Base-by-base conservation (phyloP, 306 rosid genomes). In the Cucumis cinereus region DNA sequence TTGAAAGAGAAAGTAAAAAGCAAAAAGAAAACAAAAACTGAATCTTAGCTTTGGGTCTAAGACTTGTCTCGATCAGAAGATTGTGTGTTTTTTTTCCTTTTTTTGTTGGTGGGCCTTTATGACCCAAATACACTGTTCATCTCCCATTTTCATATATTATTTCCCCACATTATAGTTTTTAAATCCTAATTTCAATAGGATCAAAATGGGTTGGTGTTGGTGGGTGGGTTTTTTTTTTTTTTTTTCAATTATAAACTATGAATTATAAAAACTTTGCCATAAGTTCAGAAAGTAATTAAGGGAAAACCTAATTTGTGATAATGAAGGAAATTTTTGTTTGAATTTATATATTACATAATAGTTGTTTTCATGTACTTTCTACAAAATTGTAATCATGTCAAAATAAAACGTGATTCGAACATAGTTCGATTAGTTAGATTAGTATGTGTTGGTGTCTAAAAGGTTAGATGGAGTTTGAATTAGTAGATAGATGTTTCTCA, bases 41-140 rank as follows among this genome's bases (percentile, higher is more conserved):
- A 67, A 73, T 52, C 77, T 55, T 50, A 52, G 49, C 77, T 73
- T 73, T 55, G 62, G 47, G 13, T 73, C 77, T 73, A 73, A 73
- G 77, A 73, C 77, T 55, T 52, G 77, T 73, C 77, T 52, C 77
- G 7, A 73, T 73, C 77, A 73, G 23, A 73, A 73, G 77, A 73
- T 73, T 33, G 77, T 55, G 62, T 53, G 77, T 53, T 28, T 49
- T 73, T 50, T n/a, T n/a, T n/a, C n/a, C n/a, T n/a, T 30, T 30
- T 30, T 30, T 73, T 73, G 50, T 53, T 53, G 59, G 77, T 52
- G 77, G 62, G 63, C 3, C 47, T 20, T 35, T 5, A 2, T 2
- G 35, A 53, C 64, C 64, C 47, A 36, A 14, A 73, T 35, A 0
- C 45, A 28, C 59, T 33, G 43, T 10, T 35, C 50, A 36, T 73